These are phyloP conservation scores for Dendrobium chrysotoxum DNA, from an alignment of 106 monocot genomes.

Conservation along the genomic window DNA sequence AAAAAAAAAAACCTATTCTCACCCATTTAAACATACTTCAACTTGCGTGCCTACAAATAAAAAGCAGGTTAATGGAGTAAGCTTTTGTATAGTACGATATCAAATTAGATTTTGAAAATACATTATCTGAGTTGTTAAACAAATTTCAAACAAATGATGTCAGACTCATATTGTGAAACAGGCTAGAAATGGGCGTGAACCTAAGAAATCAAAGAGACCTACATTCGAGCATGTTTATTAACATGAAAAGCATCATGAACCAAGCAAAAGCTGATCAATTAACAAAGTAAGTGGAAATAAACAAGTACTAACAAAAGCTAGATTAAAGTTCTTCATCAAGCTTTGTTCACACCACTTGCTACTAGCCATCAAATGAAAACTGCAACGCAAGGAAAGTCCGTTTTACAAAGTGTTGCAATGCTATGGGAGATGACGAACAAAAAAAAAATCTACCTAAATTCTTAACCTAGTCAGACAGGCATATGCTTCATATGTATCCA, in stretches of 20 bases:
- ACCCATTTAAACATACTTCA: not conserved
- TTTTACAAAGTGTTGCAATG: not conserved
- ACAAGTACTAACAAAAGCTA: not conserved
- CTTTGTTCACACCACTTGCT: not conserved
- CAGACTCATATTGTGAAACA: not conserved
- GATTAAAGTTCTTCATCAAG: not conserved
- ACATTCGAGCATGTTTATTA: not conserved
- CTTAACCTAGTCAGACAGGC: not conserved
- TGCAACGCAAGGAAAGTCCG: not conserved
- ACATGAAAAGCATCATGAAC: not conserved
- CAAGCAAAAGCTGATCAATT: not conserved
- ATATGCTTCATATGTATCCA: not conserved
- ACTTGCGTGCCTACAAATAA: not conserved
- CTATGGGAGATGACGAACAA: not conserved
- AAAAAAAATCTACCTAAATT: not conserved
- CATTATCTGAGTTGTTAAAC: not conserved
- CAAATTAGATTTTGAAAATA: not conserved
- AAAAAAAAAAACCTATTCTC: not conserved
- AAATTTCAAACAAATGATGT: not conserved
- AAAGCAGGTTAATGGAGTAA: not conserved
- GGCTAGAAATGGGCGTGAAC: not conserved
- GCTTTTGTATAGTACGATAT: not conserved
- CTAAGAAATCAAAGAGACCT: not conserved
- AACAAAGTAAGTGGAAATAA: not conserved
- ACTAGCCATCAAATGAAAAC: constrained; percentile 1